phyloP scores from a whole-genome alignment of 139 green algal species.

The Volvox africanus region DNA sequence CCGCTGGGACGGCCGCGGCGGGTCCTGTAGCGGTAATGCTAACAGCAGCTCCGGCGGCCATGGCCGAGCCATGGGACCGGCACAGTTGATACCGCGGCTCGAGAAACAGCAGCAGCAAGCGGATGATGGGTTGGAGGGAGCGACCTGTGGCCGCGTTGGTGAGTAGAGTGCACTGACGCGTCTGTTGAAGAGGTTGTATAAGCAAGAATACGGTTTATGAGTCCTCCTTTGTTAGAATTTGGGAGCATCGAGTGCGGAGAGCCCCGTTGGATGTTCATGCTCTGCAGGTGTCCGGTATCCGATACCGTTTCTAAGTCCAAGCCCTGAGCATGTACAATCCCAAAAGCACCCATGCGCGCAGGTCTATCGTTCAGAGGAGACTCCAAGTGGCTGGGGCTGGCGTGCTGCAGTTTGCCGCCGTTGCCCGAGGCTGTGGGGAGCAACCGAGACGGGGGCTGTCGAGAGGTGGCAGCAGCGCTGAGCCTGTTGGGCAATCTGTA shows the following conservation, averaged over 20 bases:
- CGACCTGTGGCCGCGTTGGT: neutral
- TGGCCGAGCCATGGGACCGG: neutral
- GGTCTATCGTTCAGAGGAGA: constrained; percentile 41
- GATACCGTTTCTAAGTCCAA: too few species aligned
- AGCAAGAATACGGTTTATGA: too few species aligned
- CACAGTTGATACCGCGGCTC: neutral
- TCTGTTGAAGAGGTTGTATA: too few species aligned
- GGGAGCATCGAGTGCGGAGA: too few species aligned
- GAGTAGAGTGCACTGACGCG: neutral
- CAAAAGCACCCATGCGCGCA: neutral
- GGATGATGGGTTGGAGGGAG: neutral
- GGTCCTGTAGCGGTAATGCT: neutral
- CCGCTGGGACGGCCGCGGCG: constrained; percentile 50
- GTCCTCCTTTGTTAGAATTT: too few species aligned
- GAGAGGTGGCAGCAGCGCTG: constrained; percentile 13
- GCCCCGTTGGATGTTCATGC: too few species aligned
- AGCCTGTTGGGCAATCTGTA: constrained; percentile 25
- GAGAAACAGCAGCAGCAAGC: neutral
- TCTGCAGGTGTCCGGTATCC: too few species aligned
- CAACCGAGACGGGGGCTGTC: neutral
- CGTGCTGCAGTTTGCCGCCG: neutral
- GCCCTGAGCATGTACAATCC: too few species aligned
- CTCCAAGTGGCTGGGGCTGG: constrained; percentile 44
- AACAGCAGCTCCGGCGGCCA: constrained; percentile 29
- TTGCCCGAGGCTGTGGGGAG: neutral